Evolutionary conservation across 768 basidiomycete genomes (phyloP), one percentile per base, ranked within the genome.

Genomic region (Psilocybe cyanescens): DNA sequence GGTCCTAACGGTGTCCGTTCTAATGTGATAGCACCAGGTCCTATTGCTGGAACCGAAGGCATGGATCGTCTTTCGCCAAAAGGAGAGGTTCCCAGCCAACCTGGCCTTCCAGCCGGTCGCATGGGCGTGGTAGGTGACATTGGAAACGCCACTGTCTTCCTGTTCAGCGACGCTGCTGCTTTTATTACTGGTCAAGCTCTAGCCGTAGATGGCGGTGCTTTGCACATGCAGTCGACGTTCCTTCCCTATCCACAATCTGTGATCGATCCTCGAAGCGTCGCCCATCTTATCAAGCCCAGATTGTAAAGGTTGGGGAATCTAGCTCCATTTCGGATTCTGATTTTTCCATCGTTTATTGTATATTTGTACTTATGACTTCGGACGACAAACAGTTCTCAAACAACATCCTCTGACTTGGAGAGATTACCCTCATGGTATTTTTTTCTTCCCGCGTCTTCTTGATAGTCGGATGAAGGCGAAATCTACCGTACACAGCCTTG

Each of bases 1-100:
- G 97, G 96, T 1, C 97, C 96, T 3, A 84, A 87, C 67, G 97
- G 97, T n/a, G 87, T 99, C 17, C 88, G 96, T 49, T 92, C 93
- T 16, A 97, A 94, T 67, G 86, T 92, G 50, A 87, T 95, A 66
- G 83, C 92, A 3, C 93, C 94, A 4, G 91, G 95, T 3, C 88
- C 92, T 5, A 96, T 97, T 59, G 83, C 68, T 4, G 86, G 81
- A 8, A 97, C 97, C 1, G 94, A 91, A 72, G 90, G 90, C 57
- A 77, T 83, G 74, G 78, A 83, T 62, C 86, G 89, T n/a, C 81
- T 92, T 33, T 67, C 74, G 6, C 67, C 73, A 41, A 76, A 75
- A 63, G 63, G 60, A 55, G 68, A 65, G 17, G 55, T 30, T 61
- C 41, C 52, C 57, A 17, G 64, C 58, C 30, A 55, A 52, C 31